Evolutionary conservation across 805 yeast species (phyloP), one percentile per base, ranked within the genome.

Genomic region (Zygosaccharomyces rouxii): DNA sequence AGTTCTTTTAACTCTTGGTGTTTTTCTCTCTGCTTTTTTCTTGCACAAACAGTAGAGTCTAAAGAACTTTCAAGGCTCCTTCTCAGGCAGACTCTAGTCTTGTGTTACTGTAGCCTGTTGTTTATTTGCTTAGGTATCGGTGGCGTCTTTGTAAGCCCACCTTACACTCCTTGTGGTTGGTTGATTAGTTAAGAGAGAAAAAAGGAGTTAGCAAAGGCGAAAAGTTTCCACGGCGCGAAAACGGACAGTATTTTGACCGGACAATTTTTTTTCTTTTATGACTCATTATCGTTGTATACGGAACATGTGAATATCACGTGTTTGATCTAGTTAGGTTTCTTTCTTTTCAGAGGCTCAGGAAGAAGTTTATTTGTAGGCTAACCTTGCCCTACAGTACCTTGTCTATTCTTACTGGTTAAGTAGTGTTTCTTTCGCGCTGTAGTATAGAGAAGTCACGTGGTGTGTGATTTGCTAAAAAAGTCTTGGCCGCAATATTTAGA

Each of bases 61-160:
- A 18, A 39, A 9, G 28, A 41, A 41, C 25, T 29, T 33, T 9
- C 16, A 16, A 18, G 19, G 21, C 19, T 33, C 19, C 21, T 33
- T 14, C 19, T 10, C 37, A 33, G 19, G 37, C 21, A 14, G 37
- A 33, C 37, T 14, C 11, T 33, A 16, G 25, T 19, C 37, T 29
- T 29, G 35, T 41, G 7, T 7, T 29, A 23, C 28, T 41, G 33
- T 29, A 29, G 18, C 23, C 26, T 18, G 35, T 23, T 29, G 37
- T 16, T 14, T 30, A n/a, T 21, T 39, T 41, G 44, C n/a, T 41
- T 11, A 41, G 22, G 35, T 30, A 29, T 16, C 37, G 37, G 44
- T 41, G 44, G 44, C 44, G 44, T 41, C 21, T 33, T 41, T 19
- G 35, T 29, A 41, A 41, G 35, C 44, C 44, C 18, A 22, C 19